Percentiles rank a stretch among this genome's conserved stretches.
Conservation (phyloP, 805 yeast genomes). For the Sugiyamaella marilandica region DNA sequence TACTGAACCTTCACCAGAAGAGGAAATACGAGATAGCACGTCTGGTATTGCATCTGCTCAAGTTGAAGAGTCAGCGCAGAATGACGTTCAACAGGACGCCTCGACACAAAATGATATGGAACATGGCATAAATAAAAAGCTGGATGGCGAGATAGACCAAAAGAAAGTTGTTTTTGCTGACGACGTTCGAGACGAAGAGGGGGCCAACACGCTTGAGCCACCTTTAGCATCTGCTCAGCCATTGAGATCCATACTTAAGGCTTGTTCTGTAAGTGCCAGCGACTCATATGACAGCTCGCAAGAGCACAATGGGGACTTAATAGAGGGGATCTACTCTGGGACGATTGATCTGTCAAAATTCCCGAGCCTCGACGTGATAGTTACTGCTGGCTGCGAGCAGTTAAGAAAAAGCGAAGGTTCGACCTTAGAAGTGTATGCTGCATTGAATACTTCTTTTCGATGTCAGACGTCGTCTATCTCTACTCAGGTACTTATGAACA, state of each 20-base stretch:
- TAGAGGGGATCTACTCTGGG: neutral
- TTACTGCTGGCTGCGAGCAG: neutral
- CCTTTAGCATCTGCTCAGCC: neutral
- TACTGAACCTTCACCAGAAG: too few species aligned
- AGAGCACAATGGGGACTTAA: neutral
- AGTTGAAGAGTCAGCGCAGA: too few species aligned
- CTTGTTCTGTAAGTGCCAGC: neutral
- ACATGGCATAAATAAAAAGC: too few species aligned
- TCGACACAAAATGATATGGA: too few species aligned
- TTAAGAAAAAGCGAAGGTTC: neutral
- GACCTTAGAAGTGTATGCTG: neutral
- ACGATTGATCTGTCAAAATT: neutral
- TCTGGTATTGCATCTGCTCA: too few species aligned
- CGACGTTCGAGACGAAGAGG: neutral
- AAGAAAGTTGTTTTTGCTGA: neutral
- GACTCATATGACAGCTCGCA: neutral
- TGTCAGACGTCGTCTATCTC: constrained; percentile 6
- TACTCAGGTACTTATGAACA: constrained; percentile 12
- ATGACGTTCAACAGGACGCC: too few species aligned
- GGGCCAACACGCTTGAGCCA: neutral
- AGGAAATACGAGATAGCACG: too few species aligned
- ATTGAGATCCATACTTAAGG: neutral
- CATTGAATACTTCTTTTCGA: neutral
- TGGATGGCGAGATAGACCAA: neutral
- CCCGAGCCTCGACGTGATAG: neutral